Conservation (phyloP, 306 rosid genomes). For the Gillenia trifoliata region DNA sequence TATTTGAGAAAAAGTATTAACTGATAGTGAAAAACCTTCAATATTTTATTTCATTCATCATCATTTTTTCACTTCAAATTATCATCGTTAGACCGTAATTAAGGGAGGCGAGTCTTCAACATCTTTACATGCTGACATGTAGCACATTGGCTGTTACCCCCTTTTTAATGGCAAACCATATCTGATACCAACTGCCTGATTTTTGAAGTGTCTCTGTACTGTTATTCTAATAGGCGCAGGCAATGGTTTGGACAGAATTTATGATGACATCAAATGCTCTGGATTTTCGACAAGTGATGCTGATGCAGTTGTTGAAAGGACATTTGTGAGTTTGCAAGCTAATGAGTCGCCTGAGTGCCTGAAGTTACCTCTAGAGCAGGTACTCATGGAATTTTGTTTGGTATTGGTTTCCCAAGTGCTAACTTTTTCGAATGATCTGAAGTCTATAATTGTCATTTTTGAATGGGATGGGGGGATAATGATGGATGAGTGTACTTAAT, state of each 20-base stretch:
- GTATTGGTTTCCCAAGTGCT: slow-evolving; percentile 5
- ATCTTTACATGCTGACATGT: background rate
- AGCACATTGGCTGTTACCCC: background rate
- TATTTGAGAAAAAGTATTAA: background rate
- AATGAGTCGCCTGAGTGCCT: slow-evolving; percentile 31
- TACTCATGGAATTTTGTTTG: slow-evolving; percentile 20
- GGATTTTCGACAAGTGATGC: slow-evolving; percentile 27
- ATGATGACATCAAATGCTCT: slow-evolving; percentile 25
- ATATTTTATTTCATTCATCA: background rate
- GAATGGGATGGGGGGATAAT: background rate
- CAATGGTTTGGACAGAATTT: slow-evolving; percentile 14
- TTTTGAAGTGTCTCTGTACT: slow-evolving; percentile 3
- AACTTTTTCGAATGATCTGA: background rate
- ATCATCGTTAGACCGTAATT: background rate
- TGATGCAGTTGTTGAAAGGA: slow-evolving; percentile 27
- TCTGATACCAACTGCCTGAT: background rate
- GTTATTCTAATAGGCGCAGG: slow-evolving; percentile 20
- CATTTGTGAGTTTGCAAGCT: slow-evolving; percentile 31
- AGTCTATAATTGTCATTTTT: background rate
- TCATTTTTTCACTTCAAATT: background rate
- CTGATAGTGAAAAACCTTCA: background rate
- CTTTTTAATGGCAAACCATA: too few species aligned
- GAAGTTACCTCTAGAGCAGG: slow-evolving; percentile 35
- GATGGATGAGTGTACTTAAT: background rate
- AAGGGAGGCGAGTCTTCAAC: background rate